Base-by-base conservation (phyloP, 805 yeast genomes). In the Candida wancherniae region DNA sequence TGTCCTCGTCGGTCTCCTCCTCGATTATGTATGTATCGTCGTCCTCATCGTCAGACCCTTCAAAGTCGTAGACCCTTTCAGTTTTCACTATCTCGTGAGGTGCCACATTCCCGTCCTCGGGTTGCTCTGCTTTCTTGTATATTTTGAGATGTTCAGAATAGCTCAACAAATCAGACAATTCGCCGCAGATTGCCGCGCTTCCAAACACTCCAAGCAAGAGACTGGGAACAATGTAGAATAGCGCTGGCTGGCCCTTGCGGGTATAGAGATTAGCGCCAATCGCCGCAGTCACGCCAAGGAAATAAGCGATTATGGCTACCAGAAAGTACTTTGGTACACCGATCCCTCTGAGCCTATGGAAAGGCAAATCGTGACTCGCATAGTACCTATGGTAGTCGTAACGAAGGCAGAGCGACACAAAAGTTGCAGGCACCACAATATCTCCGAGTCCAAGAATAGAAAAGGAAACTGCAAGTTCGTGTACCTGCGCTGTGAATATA, bases 371-470 rank as follows among this genome's bases (percentile, higher is more conserved):
- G 35, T 28, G 6, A 12, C 27, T 16, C 26, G 12, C 22, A 28
- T 56, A 47, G 44, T 40, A 39, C 26, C 45, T 57, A 50, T 48
- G 65, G 18, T 69, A 51, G 52, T 80, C 86, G 48, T 58, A 77
- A 34, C 80, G 61, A 22, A 75, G 56, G 44, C 77, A 71, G 24
- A 77, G 53, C 2, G 79, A 55, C 9, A 74, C 57, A 33, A 75
- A 67, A 11, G 62, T 31, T 0, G 80, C 81, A 1, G 87, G 85
- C 9, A 78, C 53, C 3, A 73, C 73, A 31, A 81, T 67, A 49
- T 80, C 87, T 5, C 86, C 86, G 4, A 79, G 55, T 1, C 86
- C 87, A 7, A 80, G 53, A 29, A 77, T 49, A 4, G 71, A 56
- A 39, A 59, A 51, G 6, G 34, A 22, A 6, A 19, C 6, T 11